These are phyloP conservation scores for Cutaneotrichosporon daszewskae DNA, from an alignment of 1,284 basidiomycete genomes.

Conservation along the genomic window DNA sequence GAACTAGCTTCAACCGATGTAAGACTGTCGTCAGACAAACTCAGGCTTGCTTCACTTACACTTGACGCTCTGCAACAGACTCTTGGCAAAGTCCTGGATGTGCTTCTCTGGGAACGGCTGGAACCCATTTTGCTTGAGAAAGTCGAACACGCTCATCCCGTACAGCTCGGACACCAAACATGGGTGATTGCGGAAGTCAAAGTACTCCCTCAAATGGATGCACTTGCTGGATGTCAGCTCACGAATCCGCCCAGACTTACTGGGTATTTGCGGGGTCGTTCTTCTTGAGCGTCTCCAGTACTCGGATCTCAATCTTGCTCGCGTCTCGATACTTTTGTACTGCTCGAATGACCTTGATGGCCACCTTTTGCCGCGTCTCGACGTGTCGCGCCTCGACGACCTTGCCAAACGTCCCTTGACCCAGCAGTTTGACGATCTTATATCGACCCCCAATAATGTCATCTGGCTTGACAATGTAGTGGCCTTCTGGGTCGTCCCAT, in stretches of 20 bases:
- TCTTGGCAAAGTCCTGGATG: conserved; percentile 91
- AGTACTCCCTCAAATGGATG: conserved; percentile 90
- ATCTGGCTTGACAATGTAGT: conserved; percentile 85
- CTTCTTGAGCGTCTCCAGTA: conserved; percentile 84
- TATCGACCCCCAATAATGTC: conserved; percentile 78
- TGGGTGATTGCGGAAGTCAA: conserved; percentile 96
- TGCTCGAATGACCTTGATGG: conserved; percentile 97
- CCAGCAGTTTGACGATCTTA: conserved; percentile 81
- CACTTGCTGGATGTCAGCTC: conserved; percentile 69
- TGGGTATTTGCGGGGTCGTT: conserved; percentile 83
- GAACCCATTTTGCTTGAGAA: conserved; percentile 96
- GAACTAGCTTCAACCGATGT: conserved; percentile 84
- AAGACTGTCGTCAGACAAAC: conserved; percentile 59
- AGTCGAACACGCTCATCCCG: conserved; percentile 98
- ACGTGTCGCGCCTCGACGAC: conserved; percentile 91
- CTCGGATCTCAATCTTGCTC: conserved; percentile 95
- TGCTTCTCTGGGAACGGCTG: conserved; percentile 91
- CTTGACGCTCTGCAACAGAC: conserved; percentile 89
- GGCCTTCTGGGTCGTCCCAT: conserved; percentile 91
- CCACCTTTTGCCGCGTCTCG: conserved; percentile 67
- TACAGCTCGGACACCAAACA: conserved; percentile 95
- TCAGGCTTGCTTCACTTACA: conserved; percentile 57
- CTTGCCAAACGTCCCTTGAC: conserved; percentile 98
- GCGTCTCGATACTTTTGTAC: conserved; percentile 98
- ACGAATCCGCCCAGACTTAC: conserved; percentile 55